Percentiles rank a stretch among this genome's conserved stretches.
Evolutionary conservation across 768 basidiomycete species (phyloP).

Genomic region (Boletus rubescentipes): DNA sequence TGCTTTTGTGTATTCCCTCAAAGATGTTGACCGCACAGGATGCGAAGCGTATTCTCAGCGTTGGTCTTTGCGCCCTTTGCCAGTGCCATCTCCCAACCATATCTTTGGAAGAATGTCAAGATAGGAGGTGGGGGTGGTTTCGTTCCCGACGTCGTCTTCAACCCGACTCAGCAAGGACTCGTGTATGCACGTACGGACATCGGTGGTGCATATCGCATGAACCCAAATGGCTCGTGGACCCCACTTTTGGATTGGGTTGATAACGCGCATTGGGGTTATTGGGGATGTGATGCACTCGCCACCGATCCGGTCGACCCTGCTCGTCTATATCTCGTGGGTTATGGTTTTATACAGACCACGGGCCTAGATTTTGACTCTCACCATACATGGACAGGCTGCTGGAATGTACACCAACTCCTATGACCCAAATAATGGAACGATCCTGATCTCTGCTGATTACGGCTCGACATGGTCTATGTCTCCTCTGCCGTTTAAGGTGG

Average conservation of each 20-base stretch:
- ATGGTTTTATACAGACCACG: background rate
- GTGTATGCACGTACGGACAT: conserved; percentile 70
- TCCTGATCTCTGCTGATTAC: conserved; percentile 57
- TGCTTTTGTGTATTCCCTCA: background rate
- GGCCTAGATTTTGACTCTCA: background rate
- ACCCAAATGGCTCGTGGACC: conserved; percentile 60
- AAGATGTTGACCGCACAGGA: background rate
- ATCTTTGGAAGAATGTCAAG: conserved; percentile 66
- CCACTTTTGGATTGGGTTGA: conserved; percentile 57
- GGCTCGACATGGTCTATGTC: conserved; percentile 56
- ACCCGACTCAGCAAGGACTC: conserved; percentile 56
- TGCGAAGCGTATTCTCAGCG: background rate
- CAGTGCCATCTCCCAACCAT: conserved; percentile 34
- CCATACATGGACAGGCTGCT: background rate
- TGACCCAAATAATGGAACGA: conserved; percentile 35
- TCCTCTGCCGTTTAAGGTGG: conserved; percentile 61
- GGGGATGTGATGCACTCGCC: conserved; percentile 61
- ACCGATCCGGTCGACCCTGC: conserved; percentile 58
- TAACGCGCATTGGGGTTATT: conserved; percentile 54
- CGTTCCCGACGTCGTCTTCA: conserved; percentile 59
- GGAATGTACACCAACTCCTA: conserved; percentile 15
- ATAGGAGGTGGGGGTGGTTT: conserved; percentile 41
- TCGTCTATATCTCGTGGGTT: conserved; percentile 45
- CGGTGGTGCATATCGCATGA: conserved; percentile 63
- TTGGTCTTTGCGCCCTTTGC: background rate